A percentile compares a stretch with the other conserved stretches of the same genome.
Evolutionary conservation across 768 basidiomycete species (phyloP).

Genomic region (Boletus bicolor): DNA sequence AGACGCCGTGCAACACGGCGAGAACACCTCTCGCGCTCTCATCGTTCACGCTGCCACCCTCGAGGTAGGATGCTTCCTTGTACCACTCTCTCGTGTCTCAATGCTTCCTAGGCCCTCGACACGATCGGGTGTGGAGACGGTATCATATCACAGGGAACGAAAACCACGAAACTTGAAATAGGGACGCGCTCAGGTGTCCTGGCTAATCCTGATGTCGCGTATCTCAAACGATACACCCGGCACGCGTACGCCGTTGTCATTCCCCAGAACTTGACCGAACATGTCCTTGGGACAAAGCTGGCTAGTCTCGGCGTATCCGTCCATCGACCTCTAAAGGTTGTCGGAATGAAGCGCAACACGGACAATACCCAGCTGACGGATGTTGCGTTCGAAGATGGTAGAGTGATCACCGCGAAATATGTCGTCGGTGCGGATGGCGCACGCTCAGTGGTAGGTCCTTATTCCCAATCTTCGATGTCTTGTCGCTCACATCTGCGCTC

Average conservation of each 20-base stretch:
- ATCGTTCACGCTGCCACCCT: conserved; percentile 53
- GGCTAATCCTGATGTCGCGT: conserved; percentile 30
- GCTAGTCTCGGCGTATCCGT: conserved; percentile 33
- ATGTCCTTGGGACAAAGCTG: conserved; percentile 35
- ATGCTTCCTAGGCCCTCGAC: conserved; percentile 33
- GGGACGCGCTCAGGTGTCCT: conserved; percentile 32
- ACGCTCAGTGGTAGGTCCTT: conserved; percentile 38
- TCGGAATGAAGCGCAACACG: conserved; percentile 34
- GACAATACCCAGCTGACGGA: conserved; percentile 31
- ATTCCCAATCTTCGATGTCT: background rate
- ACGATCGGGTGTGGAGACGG: conserved; percentile 40
- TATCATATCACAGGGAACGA: conserved; percentile 40
- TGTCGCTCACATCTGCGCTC: background rate
- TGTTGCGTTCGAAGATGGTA: conserved; percentile 47
- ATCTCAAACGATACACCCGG: conserved; percentile 40
- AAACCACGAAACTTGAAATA: conserved; percentile 23
- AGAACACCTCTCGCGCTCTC: conserved; percentile 45
- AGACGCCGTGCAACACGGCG: conserved; percentile 35
- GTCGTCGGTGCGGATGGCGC: conserved; percentile 54
- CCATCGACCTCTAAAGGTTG: conserved; percentile 38
- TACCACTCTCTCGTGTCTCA: background rate
- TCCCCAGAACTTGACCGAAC: conserved; percentile 48
- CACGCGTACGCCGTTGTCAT: conserved; percentile 43
- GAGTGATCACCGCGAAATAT: conserved; percentile 41
- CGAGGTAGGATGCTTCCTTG: conserved; percentile 33